A percentile compares a stretch with the other conserved stretches of the same genome.
phyloP scores from a whole-genome alignment of 805 yeast species.

The Lipomyces japonicus region DNA sequence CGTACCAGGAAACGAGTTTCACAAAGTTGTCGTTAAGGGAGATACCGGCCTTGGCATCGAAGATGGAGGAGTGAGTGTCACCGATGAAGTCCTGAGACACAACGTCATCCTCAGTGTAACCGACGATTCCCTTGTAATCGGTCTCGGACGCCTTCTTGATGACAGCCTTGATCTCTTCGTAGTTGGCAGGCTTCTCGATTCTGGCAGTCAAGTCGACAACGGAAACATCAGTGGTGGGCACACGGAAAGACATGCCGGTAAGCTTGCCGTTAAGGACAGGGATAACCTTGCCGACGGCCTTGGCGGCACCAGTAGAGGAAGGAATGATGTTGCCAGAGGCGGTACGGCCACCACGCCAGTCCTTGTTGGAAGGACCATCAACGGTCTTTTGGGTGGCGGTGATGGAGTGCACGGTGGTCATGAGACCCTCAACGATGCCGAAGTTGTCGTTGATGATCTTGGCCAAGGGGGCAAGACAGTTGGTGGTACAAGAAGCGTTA shows the following conservation, averaged over 20 bases:
- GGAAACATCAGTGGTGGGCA: conserved; percentile 89
- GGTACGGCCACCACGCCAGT: conserved; percentile 98
- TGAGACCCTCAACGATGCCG: conserved; percentile 86
- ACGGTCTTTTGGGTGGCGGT: conserved; percentile 96
- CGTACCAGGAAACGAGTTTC: conserved; percentile 92
- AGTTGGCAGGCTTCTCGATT: conserved; percentile 69
- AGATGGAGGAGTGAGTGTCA: conserved; percentile 80
- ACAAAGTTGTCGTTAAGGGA: conserved; percentile 81
- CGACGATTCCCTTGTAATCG: conserved; percentile 73
- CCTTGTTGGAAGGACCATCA: conserved; percentile 96
- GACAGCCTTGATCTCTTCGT: conserved; percentile 76
- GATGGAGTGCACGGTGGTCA: conserved; percentile 95
- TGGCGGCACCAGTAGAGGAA: conserved; percentile 95
- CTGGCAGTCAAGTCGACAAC: conserved; percentile 90
- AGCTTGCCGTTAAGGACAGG: conserved; percentile 88
- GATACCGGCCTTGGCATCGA: conserved; percentile 89
- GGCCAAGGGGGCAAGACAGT: conserved; percentile 92
- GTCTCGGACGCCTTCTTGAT: conserved; percentile 75
- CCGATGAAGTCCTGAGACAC: conserved; percentile 87
- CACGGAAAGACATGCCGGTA: conserved; percentile 92
- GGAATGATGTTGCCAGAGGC: conserved; percentile 95
- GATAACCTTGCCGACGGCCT: conserved; percentile 94
- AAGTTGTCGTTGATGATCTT: conserved; percentile 81
- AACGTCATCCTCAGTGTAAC: conserved; percentile 90
- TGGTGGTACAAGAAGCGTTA: conserved; percentile 94